Evolutionary conservation across 345 rosid genomes (phyloP), one percentile per base, ranked within the genome.

Genomic region (Noccaea caerulescens): DNA sequence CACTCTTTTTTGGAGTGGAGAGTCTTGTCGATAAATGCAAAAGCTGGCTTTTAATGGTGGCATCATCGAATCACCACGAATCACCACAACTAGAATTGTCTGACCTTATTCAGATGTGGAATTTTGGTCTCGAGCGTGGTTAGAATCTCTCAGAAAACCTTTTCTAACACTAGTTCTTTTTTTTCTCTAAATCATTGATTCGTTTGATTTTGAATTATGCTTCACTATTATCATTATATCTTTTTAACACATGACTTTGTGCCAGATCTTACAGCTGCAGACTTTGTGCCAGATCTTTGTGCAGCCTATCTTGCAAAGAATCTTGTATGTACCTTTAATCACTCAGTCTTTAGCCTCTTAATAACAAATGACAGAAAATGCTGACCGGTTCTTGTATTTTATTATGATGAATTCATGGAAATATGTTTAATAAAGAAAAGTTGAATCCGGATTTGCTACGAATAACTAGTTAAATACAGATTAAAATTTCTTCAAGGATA

Each of bases 1-100:
- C 91, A 8, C 86, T 88, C 71, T 88, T 72, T 75, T 88, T 84
- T 74, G 94, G 94, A 4, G 88, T 73, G 46, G 89, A 84, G 72
- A 70, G 13, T 70, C 91, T 86, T 78, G 81, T 86, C 38, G 39
- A 46, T 53, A 76, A 73, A 70, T 83, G 87, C 72, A 82, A 78
- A 65, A 66, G 13, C 73, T 86, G 91, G 86, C 66, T 81, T 51
- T 66, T 55, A 10, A 53, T 52, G 73, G 77, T 72, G 36, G 65
- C 78, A 37, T 81, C 71, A 59, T 79, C 83, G 30, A 82, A 62
- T 30, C 78, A 63, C 9, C 18, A 73, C 0, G 81, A 52, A 64
- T 61, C 58, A 42, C 63, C 59, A 20, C 65, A 49, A 50, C 63
- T 86, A 45, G 76, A 73, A 34, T 59, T 86, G 75, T 82, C 82